Base-by-base conservation (phyloP, 768 basidiomycete species). In the Pleurotus tuoliensis region DNA sequence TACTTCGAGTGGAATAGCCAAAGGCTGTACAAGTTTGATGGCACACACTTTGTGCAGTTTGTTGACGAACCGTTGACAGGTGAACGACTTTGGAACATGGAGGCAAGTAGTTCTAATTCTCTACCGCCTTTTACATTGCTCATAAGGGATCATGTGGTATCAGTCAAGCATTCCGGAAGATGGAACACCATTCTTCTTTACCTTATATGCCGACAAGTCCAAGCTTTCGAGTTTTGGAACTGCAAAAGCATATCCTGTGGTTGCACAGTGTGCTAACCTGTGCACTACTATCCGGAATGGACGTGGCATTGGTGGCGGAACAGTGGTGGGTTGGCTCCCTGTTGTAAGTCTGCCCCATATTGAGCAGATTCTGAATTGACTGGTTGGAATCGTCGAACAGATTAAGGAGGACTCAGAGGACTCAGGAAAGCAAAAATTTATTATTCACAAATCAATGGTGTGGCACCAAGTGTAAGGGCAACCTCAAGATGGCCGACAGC, bases 381-480 rank as follows among this genome's bases (percentile, higher is more conserved):
- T 49, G 3, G 25, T 30, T 30, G 27, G 8, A 7, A 30, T 30
- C 6, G 8, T 30, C 20, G 9, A 30, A 12, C 20, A 76, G 71
- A 62, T 71, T 30, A 58, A 66, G 18, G 72, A 77, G 22, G 70
- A 74, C 53, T 48, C 64, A 0, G 49, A 59, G 0, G 66, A 74
- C 56, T 57, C 62, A n/a, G 67, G 67, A 0, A 76, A 74, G 55
- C 59, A 59, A 4, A 56, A 43, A 0, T 76, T 62, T 45, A 65
- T 68, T 0, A 69, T 65, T 1, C 63, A 72, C 57, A 76, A 77
- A 39, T 61, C 55, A 1, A 62, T 64, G 0, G 64, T 77, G 2
- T 77, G 76, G 75, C 77, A 79, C 46, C 43, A 66, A 18, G 58
- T n/a, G n/a, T n/a, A n/a, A n/a, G n/a, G n/a, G n/a, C n/a, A n/a